phyloP scores from a whole-genome alignment of 2,329 filamentous ascomycete species.

The Capronia epimyces region DNA sequence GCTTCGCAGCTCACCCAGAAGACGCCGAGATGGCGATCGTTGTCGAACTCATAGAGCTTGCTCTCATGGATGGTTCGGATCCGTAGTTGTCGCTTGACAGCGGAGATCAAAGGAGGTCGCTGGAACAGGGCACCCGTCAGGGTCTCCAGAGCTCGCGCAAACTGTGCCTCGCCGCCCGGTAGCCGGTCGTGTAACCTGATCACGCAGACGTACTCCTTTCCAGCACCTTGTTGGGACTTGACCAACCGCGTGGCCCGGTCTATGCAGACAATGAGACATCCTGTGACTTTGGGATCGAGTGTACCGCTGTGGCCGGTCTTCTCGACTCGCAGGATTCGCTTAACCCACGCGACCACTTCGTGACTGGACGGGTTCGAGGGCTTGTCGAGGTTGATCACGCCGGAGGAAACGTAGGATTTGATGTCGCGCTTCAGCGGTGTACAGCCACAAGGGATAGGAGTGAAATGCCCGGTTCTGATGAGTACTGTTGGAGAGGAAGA shows the following conservation, averaged over 20 bases:
- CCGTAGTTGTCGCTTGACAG: conserved; percentile 96
- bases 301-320: conserved; percentile 98
- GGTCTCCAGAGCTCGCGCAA: conserved; percentile 88
- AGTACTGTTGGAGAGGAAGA: conserved; percentile 55
- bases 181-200: conserved; percentile 94
- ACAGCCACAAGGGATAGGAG: conserved; percentile 89
- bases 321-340: conserved; percentile 89
- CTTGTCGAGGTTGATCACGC: conserved; percentile 97
- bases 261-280: conserved; percentile 89
- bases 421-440: conserved; percentile 88
- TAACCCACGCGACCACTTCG: conserved; percentile 99
- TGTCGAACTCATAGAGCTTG: conserved; percentile 96
- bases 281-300: conserved; percentile 95
- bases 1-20: conserved; percentile 99
- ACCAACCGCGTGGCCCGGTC: conserved; percentile 95
- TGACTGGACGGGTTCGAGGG: conserved; percentile 96
- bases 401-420: conserved; percentile 93
- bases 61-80: conserved; percentile 97
- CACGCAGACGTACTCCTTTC: conserved; percentile 98
- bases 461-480: conserved; percentile 92
- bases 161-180: conserved; percentile 85
- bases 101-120: conserved; percentile 92
- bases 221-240: conserved; percentile 97
- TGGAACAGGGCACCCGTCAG: conserved; percentile 96
- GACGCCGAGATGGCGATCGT: conserved; percentile 91